phyloP scores from a whole-genome alignment of 495 filamentous ascomycete genomes.

The Sabuloglossum arenarium region DNA sequence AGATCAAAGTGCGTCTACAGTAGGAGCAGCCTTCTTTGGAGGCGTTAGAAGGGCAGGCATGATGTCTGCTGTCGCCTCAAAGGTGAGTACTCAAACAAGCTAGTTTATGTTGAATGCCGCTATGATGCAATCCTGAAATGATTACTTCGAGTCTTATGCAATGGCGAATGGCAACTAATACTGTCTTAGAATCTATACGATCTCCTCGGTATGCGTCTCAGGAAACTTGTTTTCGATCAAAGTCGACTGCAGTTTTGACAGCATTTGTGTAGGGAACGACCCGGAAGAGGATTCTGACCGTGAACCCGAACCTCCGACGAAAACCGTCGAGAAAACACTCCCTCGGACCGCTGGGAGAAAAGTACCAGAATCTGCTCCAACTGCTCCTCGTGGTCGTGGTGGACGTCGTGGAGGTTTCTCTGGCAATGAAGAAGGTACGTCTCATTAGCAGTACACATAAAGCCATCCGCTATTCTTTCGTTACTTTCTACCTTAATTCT shows the following conservation, averaged over 20 bases:
- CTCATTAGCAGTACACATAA: background rate
- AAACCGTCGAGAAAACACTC: conserved; percentile 67
- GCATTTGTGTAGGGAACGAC: conserved; percentile 49
- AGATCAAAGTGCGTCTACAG: conserved; percentile 6
- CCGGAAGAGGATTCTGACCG: conserved; percentile 67
- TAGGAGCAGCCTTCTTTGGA: conserved; percentile 12
- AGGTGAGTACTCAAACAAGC: conserved; percentile 23
- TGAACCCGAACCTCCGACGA: conserved; percentile 54
- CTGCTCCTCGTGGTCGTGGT: conserved; percentile 24
- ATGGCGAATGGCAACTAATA: background rate
- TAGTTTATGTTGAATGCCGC: background rate
- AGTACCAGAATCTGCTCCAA: conserved; percentile 40
- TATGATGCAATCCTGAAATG: background rate
- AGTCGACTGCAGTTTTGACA: conserved; percentile 3
- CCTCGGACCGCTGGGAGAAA: conserved; percentile 76
- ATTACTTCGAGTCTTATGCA: background rate
- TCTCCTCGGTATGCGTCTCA: conserved; percentile 49
- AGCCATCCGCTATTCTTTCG: background rate
- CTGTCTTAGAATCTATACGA: conserved; percentile 56
- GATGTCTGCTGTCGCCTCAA: conserved; percentile 38
- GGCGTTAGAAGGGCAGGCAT: conserved; percentile 15
- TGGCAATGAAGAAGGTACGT: conserved; percentile 73
- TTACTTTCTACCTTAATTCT: conserved; percentile 6
- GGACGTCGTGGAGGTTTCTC: conserved; percentile 31
- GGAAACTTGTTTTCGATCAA: background rate